Evolutionary conservation across 495 filamentous ascomycete genomes (phyloP).

Genomic region (Letharia columbiana): DNA sequence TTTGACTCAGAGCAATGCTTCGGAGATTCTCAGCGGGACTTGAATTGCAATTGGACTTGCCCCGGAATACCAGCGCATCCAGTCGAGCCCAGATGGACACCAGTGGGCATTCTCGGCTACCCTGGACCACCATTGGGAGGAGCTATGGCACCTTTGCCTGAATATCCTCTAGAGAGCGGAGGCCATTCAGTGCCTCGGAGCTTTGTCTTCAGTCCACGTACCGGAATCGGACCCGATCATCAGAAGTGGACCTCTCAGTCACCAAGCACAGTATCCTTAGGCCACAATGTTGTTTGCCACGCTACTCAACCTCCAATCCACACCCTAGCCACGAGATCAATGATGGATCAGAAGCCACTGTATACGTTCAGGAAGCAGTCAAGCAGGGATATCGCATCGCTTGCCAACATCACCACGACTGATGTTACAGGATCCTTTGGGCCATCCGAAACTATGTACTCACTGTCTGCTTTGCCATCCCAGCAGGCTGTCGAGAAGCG

Average conservation of each 20-base stretch:
- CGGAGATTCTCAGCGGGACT: not conserved
- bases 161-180: not conserved
- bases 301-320: not conserved
- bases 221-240: no score
- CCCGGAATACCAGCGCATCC: not conserved
- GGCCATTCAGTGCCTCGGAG: not conserved
- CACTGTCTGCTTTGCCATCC: not conserved
- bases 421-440: not conserved
- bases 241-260: no score
- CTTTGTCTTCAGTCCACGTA: not conserved
- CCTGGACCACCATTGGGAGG: not conserved
- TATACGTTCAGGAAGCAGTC: not conserved
- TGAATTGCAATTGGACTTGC: not conserved
- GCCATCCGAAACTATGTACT: not conserved
- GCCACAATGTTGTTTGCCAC: not conserved
- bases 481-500: not conserved
- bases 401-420: not conserved
- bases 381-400: not conserved
- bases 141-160: not conserved
- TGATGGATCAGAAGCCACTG: not conserved
- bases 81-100: conserved; percentile 1
- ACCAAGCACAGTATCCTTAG: not conserved
- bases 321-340: not conserved
- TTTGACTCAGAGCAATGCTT: not conserved
- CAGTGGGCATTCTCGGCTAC: not conserved